Base-by-base conservation (phyloP, 2,329 filamentous ascomycete genomes). In the Domatiomyces globalis region DNA sequence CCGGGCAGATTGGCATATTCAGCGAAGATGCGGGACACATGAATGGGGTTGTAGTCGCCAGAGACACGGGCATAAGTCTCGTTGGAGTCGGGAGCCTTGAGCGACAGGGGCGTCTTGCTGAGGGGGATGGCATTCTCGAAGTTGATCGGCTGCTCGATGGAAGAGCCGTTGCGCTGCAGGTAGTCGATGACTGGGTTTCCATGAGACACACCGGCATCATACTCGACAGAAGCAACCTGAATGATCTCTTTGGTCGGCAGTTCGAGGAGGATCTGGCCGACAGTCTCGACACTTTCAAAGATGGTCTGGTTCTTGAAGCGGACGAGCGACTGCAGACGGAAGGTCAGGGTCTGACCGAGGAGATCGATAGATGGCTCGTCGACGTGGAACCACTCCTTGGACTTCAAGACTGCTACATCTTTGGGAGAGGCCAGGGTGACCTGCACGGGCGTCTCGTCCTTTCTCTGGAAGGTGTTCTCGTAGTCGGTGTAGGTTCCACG, bases 381-480 rank as follows among this genome's bases (percentile, higher is more conserved):
- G 45, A 95, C 73, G 59, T 83, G 81, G 75, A 98, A 95, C 92
- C 92, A 98, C 67, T 96, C 85, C 78, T 98, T 98, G 20, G 90
- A 95, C 63, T 85, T 85, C 48, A 98, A 77, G 19, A 98, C 84
- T 46, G 92, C 90, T 43, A 98, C 83, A 62, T 98, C 94, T 72
- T 92, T 94, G 65, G 79, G 83, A 2, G 87, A 89, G 12, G 77
- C 82, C 47, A 98, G 78, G 64, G 94, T 85, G 25, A 98, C 75
- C 70, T 98, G 86, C 76, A 96, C 92, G 0, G 90, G 89, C 1
- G 86, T 94, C 73, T 98, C 92, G 5, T 83, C 80, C 78, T 95
- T 96, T 66, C 92, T 85, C 72, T 96, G 89, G 81, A 98, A 98
- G 5, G 94, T 98, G 72, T 95, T 98, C 72, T 95, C 85, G 62